Base-by-base conservation (phyloP, 306 rosid genomes). In the Styphnolobium japonicum region DNA sequence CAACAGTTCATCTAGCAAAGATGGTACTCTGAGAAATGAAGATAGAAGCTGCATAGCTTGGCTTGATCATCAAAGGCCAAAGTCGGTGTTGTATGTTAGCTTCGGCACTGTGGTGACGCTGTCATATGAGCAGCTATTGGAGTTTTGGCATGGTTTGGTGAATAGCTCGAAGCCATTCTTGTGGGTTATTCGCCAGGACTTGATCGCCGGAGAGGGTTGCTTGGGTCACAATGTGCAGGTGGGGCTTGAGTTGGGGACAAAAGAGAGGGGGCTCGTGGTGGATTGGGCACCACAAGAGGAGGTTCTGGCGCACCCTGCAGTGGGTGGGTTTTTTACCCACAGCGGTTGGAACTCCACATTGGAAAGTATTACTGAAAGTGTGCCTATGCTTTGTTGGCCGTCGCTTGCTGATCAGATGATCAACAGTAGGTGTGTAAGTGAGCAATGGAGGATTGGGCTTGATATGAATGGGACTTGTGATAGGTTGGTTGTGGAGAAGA, bases 331-430 rank as follows among this genome's bases (percentile, higher is more conserved):
- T 42, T 18, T 87, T 16, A 82, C 80, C 9, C 90, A 82, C 7
- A 2, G 76, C 31, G 87, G 85, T 5, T 86, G 87, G 87, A 86
- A 80, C 60, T 87, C 87, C 0, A 85, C 86, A 4, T 21, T 84
- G 57, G 88, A 82, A 71, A 36, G 87, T 7, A 77, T 85, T 1
- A 25, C 4, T 2, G 86, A 76, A 7, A 84, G 84, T 2, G 79
- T 80, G 3, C 86, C 89, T 0, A 80, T 88, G 89, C 22, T 85
- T 42, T 80, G 87, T 42, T 83, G 87, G 89, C 76, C 84, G 0
- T 16, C 12, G 3, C 0, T 66, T 0, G 76, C 15, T 1, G 89
- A 85, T 3, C 89, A 88, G 4, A 45, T 3, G 10, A 48, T 83
- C 10, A 85, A 74, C 8, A 58, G 83, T 46, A 81, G 86, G 64